Conservation (phyloP, 495 filamentous ascomycete genomes). For the Podospora bellae-mahoneyi region DNA sequence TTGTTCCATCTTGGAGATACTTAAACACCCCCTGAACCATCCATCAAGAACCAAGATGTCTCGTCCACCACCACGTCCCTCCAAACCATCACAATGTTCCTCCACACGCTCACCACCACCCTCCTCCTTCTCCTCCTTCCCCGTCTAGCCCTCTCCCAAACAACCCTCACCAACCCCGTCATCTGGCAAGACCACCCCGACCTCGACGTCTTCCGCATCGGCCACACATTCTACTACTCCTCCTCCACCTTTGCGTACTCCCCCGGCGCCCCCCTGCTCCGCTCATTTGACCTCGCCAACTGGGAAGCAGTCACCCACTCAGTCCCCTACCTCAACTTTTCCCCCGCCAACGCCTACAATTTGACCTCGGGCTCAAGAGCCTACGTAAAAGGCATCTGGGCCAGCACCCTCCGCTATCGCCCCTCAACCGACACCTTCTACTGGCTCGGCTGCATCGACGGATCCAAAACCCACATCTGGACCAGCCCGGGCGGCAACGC, state of each 20-base stretch:
- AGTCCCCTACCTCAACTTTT: conserved; percentile 49
- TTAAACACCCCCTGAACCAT: neutral
- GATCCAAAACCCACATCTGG: conserved; percentile 47
- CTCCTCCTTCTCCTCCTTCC: neutral
- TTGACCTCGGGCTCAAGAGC: conserved; percentile 40
- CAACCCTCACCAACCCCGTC: conserved; percentile 42
- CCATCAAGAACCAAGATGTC: neutral
- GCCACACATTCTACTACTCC: conserved; percentile 51
- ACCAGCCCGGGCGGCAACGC: conserved; percentile 40
- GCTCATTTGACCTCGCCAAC: conserved; percentile 54
- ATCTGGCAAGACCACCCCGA: conserved; percentile 35
- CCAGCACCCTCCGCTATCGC: conserved; percentile 51
- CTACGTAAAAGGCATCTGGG: conserved; percentile 56
- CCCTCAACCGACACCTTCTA: conserved; percentile 47
- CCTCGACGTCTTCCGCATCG: conserved; percentile 44
- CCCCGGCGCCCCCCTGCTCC: conserved; percentile 57
- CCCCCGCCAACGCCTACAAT: conserved; percentile 48
- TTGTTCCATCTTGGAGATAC: neutral
- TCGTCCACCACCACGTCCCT: neutral
- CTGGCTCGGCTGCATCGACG: conserved; percentile 56
- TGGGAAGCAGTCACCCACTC: conserved; percentile 56
- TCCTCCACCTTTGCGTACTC: conserved; percentile 57
- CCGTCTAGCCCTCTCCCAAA: conserved; percentile 3
- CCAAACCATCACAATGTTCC: neutral
- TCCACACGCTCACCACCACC: neutral